Conservation (phyloP, 352 stramenopile species). For the Halophytophthora batemanensis region DNA sequence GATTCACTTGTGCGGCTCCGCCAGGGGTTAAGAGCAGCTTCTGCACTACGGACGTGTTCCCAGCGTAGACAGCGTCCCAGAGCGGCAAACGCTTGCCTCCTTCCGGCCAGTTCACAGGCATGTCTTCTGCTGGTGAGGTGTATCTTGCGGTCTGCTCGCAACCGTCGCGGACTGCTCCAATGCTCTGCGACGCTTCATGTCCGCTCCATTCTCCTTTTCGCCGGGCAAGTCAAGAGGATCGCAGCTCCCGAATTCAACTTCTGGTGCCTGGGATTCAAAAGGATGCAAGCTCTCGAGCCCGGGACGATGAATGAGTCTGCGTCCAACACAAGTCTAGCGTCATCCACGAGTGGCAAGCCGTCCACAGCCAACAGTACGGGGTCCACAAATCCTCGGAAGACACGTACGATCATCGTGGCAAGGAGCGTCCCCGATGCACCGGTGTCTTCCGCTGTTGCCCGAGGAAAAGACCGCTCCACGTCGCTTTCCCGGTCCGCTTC, state of each 20-base stretch:
- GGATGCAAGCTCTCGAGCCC: neutral
- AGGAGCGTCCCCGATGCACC: constrained; percentile 29
- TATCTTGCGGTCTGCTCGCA: too few species aligned
- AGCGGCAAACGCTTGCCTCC: constrained; percentile 41
- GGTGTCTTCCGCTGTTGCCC: constrained; percentile 3
- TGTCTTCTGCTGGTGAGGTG: too few species aligned
- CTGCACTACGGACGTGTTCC: constrained; percentile 33
- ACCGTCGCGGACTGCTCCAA: neutral
- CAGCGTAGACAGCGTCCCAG: constrained; percentile 60
- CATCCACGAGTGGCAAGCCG: constrained; percentile 24
- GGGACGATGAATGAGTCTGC: constrained; percentile 37
- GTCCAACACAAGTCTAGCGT: constrained; percentile 37
- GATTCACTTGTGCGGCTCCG: constrained; percentile 45
- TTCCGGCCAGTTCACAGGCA: constrained; percentile 33
- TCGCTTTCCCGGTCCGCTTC: neutral
- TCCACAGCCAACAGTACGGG: constrained; percentile 30
- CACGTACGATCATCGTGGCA: constrained; percentile 56
- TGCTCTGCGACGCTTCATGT: too few species aligned
- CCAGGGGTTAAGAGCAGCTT: constrained; percentile 29
- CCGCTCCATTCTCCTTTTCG: too few species aligned
- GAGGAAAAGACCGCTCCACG: neutral
- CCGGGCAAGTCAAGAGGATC: too few species aligned
- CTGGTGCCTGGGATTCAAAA: neutral
- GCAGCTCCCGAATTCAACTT: neutral
- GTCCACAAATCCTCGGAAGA: constrained; percentile 21